phyloP scores from a whole-genome alignment of 148 eudicot genomes.

The Beta vulgaris region DNA sequence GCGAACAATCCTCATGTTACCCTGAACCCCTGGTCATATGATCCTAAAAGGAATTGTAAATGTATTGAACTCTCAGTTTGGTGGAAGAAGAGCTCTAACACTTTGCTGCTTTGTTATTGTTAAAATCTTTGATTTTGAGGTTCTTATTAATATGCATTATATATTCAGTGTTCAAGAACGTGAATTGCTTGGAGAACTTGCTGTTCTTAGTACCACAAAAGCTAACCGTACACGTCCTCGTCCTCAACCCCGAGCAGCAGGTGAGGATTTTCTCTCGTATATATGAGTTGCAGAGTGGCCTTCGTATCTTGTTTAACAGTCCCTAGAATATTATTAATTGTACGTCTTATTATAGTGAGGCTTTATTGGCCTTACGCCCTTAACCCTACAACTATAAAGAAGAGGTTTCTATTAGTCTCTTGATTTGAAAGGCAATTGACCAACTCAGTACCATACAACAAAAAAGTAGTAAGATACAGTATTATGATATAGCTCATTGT shows the following conservation, averaged over 20 bases:
- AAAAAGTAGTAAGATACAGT: not conserved
- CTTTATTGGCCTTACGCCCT: not conserved
- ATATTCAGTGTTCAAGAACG: slow-evolving; percentile 67
- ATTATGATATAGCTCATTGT: not conserved
- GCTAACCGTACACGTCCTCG: slow-evolving; percentile 58
- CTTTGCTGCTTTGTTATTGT: not conserved
- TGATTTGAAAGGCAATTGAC: not conserved
- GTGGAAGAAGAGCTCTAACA: too few relatives aligned
- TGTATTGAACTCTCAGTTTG: too few relatives aligned
- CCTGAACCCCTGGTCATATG: not conserved
- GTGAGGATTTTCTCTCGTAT: slow-evolving; percentile 34
- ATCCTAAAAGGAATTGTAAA: not conserved
- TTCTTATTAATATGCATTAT: not conserved
- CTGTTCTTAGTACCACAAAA: slow-evolving; percentile 51
- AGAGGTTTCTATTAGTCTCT: not conserved
- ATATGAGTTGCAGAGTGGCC: not conserved
- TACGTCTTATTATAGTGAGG: not conserved
- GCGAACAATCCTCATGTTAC: too few relatives aligned
- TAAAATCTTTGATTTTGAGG: not conserved
- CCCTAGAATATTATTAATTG: not conserved
- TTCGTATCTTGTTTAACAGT: not conserved
- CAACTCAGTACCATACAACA: not conserved
- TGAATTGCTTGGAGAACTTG: slow-evolving; percentile 83
- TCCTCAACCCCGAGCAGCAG: slow-evolving; percentile 53
- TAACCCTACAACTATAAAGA: not conserved